Conservation (phyloP, 805 yeast species). For the Wickerhamiella australiensis region DNA sequence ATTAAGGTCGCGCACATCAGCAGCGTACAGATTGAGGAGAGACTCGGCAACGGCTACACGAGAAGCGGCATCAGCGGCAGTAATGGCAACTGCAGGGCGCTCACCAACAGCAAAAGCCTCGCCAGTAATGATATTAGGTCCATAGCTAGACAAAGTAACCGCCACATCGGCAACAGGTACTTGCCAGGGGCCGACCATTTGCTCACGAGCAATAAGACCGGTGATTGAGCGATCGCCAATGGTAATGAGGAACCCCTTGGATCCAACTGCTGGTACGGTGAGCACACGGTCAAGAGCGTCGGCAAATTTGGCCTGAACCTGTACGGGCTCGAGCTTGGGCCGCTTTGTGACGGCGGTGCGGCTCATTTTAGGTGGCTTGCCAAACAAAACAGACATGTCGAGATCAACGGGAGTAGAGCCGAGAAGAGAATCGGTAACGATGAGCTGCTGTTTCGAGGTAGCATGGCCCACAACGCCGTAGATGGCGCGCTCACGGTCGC, state of each 20-base stretch:
- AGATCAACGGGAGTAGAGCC: slow-evolving; percentile 84
- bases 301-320: slow-evolving; percentile 27
- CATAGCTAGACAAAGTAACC: slow-evolving; percentile 83
- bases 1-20: slow-evolving; percentile 66
- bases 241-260: slow-evolving; percentile 89
- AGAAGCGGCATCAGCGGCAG: slow-evolving; percentile 82
- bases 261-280: slow-evolving; percentile 85
- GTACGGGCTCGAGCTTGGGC: slow-evolving; percentile 33
- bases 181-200: slow-evolving; percentile 99
- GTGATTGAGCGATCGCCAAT: slow-evolving; percentile 98
- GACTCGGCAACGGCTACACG: slow-evolving; percentile 95
- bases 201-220: slow-evolving; percentile 93
- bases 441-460: slow-evolving; percentile 69
- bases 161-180: slow-evolving; percentile 98
- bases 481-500: slow-evolving; percentile 92
- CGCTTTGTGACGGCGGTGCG: slow-evolving; percentile 56
- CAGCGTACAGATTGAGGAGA: slow-evolving; percentile 74
- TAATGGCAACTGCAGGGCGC: slow-evolving; percentile 79
- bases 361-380: slow-evolving; percentile 94
- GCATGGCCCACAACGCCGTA: slow-evolving; percentile 94
- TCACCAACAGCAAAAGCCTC: slow-evolving; percentile 98
- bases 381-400: slow-evolving; percentile 89
- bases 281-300: slow-evolving; percentile 76
- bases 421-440: slow-evolving; percentile 67
- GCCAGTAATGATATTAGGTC: slow-evolving; percentile 71